phyloP scores from a whole-genome alignment of 2,329 filamentous ascomycete genomes.

The Microsporum canis region DNA sequence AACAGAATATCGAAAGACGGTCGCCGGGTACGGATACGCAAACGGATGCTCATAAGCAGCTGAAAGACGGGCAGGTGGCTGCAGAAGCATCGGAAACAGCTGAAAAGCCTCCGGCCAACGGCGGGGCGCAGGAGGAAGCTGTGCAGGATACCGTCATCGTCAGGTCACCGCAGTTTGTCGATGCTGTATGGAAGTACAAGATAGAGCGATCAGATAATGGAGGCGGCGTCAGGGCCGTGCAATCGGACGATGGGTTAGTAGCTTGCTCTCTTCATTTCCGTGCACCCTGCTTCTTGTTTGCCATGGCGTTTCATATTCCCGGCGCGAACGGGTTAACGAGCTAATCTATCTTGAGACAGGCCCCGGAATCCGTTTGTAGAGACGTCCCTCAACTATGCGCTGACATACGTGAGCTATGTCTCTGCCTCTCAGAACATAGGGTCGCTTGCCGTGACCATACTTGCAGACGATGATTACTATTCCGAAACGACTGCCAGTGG shows the following conservation, averaged over 20 bases:
- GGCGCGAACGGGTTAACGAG: not conserved
- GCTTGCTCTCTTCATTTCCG: not conserved
- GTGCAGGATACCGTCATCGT: constrained; percentile 60
- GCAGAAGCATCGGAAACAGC: constrained; percentile 8
- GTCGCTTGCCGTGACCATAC: constrained; percentile 66
- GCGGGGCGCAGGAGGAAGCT: constrained; percentile 23
- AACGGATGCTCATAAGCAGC: constrained; percentile 11
- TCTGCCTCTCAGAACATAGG: constrained; percentile 46
- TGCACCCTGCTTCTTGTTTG: constrained; percentile 38
- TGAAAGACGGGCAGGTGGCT: not conserved
- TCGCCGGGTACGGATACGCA: constrained; percentile 23
- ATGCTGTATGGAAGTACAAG: constrained; percentile 79
- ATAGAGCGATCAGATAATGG: constrained; percentile 58
- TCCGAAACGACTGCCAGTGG: constrained; percentile 49
- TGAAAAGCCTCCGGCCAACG: constrained; percentile 5
- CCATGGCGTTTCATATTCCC: constrained; percentile 53
- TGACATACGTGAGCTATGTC: constrained; percentile 59
- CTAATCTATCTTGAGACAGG: constrained; percentile 21
- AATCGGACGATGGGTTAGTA: constrained; percentile 37
- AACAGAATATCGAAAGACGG: constrained; percentile 24
- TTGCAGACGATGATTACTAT: constrained; percentile 96
- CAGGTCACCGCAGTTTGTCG: constrained; percentile 78
- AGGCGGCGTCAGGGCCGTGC: constrained; percentile 71
- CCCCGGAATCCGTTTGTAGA: constrained; percentile 78
- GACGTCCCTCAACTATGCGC: constrained; percentile 73